phyloP scores from a whole-genome alignment of 176 grass and related monocot species.

The Musa acuminata region DNA sequence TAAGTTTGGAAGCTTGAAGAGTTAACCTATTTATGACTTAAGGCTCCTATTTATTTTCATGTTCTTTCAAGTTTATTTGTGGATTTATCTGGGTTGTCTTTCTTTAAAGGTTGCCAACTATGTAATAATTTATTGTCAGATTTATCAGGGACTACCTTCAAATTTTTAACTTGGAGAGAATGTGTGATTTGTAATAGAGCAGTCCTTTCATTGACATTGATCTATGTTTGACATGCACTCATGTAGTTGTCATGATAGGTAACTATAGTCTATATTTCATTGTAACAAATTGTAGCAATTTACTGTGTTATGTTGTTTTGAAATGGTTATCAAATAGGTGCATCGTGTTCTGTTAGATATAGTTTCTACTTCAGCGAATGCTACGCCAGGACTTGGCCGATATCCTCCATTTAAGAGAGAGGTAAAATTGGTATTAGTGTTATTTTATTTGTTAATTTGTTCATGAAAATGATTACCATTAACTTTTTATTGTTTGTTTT shows the following conservation, averaged over 20 bases:
- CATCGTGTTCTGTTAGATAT: constrained; percentile 72
- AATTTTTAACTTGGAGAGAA: neutral
- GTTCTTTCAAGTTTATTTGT: neutral
- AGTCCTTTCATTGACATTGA: neutral
- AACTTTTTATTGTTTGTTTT: constrained; percentile 2
- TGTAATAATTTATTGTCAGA: neutral
- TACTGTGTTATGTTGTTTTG: constrained; percentile 4
- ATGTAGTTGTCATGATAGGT: neutral
- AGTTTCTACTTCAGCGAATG: constrained; percentile 69
- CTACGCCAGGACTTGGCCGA: constrained; percentile 72
- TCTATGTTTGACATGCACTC: neutral
- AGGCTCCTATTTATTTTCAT: neutral
- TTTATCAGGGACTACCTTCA: neutral
- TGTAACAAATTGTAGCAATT: neutral
- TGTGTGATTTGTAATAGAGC: neutral
- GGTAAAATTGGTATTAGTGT: constrained; percentile 14
- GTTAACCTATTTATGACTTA: neutral
- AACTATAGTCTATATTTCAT: neutral
- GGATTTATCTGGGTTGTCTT: too few species aligned
- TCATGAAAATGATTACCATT: neutral
- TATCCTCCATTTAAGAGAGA: constrained; percentile 76
- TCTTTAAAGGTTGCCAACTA: neutral
- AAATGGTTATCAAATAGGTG: constrained; percentile 32
- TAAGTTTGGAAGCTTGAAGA: neutral
- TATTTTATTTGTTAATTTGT: neutral